These are phyloP conservation scores for Oryza meridionalis DNA, from an alignment of 176 grass and related monocot genomes.

Conservation along the genomic window DNA sequence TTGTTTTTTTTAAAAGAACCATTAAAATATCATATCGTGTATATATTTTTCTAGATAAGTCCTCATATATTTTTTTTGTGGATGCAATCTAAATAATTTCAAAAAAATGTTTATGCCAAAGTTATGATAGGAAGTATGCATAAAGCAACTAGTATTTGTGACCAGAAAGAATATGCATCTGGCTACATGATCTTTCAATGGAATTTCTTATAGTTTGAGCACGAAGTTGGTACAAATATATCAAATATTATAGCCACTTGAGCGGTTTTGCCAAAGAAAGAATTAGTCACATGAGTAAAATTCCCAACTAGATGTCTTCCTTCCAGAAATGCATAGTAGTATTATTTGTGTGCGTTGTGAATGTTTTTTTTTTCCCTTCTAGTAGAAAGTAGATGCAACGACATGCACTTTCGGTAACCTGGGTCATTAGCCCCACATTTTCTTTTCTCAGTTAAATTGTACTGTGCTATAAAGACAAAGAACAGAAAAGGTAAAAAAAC, in stretches of 20 bases:
- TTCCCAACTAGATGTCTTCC: neutral
- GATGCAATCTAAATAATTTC: neutral
- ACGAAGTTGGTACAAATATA: neutral
- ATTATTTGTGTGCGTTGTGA: neutral
- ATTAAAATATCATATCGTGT: neutral
- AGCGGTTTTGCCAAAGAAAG: no score
- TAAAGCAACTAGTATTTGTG: neutral
- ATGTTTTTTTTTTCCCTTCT: neutral
- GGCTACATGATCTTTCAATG: neutral
- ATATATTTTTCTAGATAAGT: neutral
- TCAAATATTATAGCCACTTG: neutral
- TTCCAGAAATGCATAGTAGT: neutral
- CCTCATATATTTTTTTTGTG: neutral
- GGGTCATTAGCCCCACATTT: conserved; percentile 3
- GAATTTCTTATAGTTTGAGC: neutral
- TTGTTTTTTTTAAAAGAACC: neutral
- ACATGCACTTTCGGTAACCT: conserved; percentile 15
- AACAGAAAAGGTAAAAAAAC: neutral
- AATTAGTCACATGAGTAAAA: no score
- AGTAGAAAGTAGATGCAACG: neutral
- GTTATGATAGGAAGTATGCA: neutral
- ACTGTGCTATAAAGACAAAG: conserved; percentile 23
- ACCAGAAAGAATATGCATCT: neutral
- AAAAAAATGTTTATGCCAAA: no score
- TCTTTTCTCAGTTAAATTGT: neutral